Evolutionary conservation across 2,329 filamentous ascomycete genomes (phyloP).

Genomic region (Pseudocercospora pini-densiflorae): DNA sequence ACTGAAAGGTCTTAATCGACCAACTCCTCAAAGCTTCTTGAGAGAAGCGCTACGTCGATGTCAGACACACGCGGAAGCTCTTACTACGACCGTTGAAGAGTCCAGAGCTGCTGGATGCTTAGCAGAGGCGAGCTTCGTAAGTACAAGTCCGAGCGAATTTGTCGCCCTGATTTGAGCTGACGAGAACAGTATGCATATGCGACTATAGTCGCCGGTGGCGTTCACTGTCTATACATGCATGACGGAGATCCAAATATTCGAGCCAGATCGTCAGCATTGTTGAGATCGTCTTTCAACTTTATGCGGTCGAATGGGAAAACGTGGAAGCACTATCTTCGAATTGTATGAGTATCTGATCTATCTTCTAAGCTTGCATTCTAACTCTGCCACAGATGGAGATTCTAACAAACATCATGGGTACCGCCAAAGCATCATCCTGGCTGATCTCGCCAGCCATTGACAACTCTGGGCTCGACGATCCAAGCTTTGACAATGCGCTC

Average conservation of each 20-base stretch:
- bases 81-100: not conserved
- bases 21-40: not conserved
- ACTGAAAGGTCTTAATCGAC: not conserved
- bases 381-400: not conserved
- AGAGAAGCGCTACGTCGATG: not conserved
- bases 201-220: not conserved
- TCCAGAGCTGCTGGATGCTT: not conserved
- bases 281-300: not conserved
- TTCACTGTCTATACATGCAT: not conserved
- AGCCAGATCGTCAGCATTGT: not conserved
- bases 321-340: conserved; percentile 1
- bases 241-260: not conserved
- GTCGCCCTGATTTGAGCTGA: not conserved
- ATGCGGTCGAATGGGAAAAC: not conserved
- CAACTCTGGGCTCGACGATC: not conserved
- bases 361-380: not conserved
- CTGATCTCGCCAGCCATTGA: not conserved
- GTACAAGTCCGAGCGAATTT: not conserved
- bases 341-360: not conserved
- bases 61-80: not conserved
- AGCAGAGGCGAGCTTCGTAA: not conserved
- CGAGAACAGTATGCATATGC: not conserved
- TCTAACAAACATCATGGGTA: not conserved
- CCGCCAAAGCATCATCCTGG: not conserved
- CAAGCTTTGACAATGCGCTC: not conserved